Conservation (phyloP, 2,329 filamentous ascomycete species). For the Fusarium oxysporum region DNA sequence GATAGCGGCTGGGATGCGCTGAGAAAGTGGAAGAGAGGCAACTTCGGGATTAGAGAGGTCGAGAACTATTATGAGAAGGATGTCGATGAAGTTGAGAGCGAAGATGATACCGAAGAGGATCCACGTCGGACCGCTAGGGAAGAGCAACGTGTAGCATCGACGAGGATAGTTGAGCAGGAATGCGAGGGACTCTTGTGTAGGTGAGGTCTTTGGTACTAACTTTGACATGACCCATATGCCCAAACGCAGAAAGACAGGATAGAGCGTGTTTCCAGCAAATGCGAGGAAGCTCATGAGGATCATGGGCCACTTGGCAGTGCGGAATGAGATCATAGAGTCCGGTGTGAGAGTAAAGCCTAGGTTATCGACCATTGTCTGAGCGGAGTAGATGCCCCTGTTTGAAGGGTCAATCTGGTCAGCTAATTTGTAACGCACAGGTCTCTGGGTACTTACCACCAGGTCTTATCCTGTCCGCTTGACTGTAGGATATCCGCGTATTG, state of each 20-base stretch:
- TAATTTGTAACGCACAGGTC: rapidly evolving
- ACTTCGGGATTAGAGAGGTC: constrained; percentile 61
- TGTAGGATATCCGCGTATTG: constrained; percentile 56
- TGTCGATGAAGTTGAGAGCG: constrained; percentile 64
- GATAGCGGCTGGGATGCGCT: constrained; percentile 62
- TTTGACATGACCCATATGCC: constrained; percentile 67
- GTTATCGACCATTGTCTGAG: constrained; percentile 63
- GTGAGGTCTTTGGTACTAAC: constrained; percentile 52
- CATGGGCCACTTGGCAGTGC: constrained; percentile 56
- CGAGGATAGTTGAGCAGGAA: constrained; percentile 72
- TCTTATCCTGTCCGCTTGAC: constrained; percentile 52
- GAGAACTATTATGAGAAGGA: constrained; percentile 63
- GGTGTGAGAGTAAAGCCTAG: constrained; percentile 63
- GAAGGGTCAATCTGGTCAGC: neutral
- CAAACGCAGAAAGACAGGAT: constrained; percentile 68
- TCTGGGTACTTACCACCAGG: constrained; percentile 59
- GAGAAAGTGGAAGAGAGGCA: constrained; percentile 56
- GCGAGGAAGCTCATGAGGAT: constrained; percentile 61
- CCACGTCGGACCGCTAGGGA: constrained; percentile 70
- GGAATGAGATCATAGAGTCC: constrained; percentile 64
- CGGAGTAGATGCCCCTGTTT: constrained; percentile 59
- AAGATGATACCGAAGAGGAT: constrained; percentile 63
- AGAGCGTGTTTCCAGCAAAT: constrained; percentile 65
- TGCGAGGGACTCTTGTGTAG: constrained; percentile 57
- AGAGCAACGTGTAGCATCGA: constrained; percentile 71